Base-by-base conservation (phyloP, 2,329 filamentous ascomycete genomes). In the Calonectria henricotiae region DNA sequence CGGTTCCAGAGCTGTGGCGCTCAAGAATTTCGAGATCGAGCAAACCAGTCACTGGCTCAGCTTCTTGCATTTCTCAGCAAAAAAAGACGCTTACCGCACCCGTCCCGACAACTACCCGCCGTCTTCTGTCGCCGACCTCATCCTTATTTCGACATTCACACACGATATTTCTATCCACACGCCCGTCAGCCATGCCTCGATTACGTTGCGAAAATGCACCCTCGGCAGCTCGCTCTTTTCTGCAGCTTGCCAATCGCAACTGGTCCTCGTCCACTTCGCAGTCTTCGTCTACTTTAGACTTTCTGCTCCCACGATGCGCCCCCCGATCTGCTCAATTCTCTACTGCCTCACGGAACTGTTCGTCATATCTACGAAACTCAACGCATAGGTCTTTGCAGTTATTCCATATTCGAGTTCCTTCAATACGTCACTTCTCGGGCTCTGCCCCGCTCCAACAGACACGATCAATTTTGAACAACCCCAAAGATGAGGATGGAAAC, bases 401-500 rank as follows among this genome's bases (percentile, higher is more conserved):
- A 8, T 73, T 68, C 13, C 41, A 35, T 11, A 13, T 68, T 6
- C 67, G 58, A 37, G 58, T 67, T 64, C 46, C 60, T 12, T 62
- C 70, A 4, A 73, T 43, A 54, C 72, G 79, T 62, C 44, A 65
- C 15, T 88, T 89, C 67, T 80, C 83, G 30, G 79, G 80, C 23
- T 83, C 86, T 2, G 41, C 79, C 0, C 25, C 76, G 7, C 78
- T 78, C 61, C 74, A 76, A 32, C 83, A 82, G 69, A 91, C 90
- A 0, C 81, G 82, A 35, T 86, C 86, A 47, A 82, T 90, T 5
- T 82, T 86, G 73, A 98, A 98, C 80, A 93, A 94, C 0, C 90
- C 92, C 75, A 88, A 88, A 67, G 94, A 96, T 80, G 94, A 97
- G 37, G 90, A 95, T 66, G 96, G 96, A 30, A 92, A 94, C n/a